Percentiles rank a stretch among this genome's conserved stretches.
These are phyloP conservation scores for Pseudogymnoascus sp. DNA, from an alignment of 2,329 filamentous ascomycete genomes.

Conservation along the genomic window DNA sequence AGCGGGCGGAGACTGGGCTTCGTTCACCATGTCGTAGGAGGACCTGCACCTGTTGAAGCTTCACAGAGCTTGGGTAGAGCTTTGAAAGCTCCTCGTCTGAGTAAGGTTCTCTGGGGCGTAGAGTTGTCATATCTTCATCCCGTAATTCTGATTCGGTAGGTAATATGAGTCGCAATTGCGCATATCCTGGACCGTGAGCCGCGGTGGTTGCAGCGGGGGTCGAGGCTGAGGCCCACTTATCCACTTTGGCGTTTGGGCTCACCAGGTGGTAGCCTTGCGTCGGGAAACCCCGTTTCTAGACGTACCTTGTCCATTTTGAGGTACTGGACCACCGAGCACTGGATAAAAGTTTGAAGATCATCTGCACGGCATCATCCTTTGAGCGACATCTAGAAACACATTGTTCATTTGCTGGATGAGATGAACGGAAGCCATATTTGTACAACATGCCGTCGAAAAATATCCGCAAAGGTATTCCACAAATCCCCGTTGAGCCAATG, in stretches of 20 bases:
- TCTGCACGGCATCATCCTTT: not conserved
- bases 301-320: not conserved
- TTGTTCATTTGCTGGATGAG: constrained; percentile 9
- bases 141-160: not conserved
- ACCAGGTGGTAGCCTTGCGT: not conserved
- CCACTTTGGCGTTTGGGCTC: not conserved
- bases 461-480: constrained; percentile 15
- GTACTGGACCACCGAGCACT: not conserved
- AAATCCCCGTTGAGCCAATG: constrained; percentile 16
- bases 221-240: constrained; percentile 1
- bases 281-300: constrained; percentile 1
- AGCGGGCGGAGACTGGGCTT: constrained; percentile 79
- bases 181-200: not conserved
- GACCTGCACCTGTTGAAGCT: constrained; percentile 85
- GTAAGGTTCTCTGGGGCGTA: constrained; percentile 68
- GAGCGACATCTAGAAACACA: constrained; percentile 3
- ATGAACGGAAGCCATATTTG: constrained; percentile 26
- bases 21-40: constrained; percentile 73
- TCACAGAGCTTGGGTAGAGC: constrained; percentile 72
- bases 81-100: constrained; percentile 67
- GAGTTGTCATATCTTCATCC: constrained; percentile 61
- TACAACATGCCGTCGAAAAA: constrained; percentile 22
- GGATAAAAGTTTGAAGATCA: not conserved
- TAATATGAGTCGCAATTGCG: not conserved
- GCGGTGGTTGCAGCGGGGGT: not conserved